Evolutionary conservation across 2,329 filamentous ascomycete species (phyloP), one percentile per base, ranked within the genome.

Genomic region (Fusarium armeniacum): DNA sequence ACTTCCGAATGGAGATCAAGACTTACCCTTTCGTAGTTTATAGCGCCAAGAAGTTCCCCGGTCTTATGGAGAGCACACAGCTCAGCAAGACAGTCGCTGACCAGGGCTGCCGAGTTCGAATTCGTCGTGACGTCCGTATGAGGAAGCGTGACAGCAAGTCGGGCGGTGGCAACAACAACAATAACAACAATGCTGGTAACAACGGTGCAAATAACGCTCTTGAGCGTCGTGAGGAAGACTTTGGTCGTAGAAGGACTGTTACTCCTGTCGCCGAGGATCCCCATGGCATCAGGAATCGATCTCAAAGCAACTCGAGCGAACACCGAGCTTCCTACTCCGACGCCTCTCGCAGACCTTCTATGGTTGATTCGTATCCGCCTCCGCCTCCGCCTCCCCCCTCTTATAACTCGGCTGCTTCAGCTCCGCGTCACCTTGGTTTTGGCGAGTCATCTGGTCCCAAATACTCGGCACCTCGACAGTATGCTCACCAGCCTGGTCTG

Each of bases 31-130:
- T 99, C 79, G 90, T 89, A 50, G 96, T 98, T 43, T 98, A 87
- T 83, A 98, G 94, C 74, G 96, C 96, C 53, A 99, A 98, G 89
- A 98, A 98, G 83, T 99, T 99, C 82, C 96, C 96, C 18, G 96
- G 95, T 20, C 84, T 98, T 62, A 91, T 92, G 45, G 93, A 96
- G 79, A 98, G 94, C 82, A 99, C 96, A 0, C 84, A 87, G 15
- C 84, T 98, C 51, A 98, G 94, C 81, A 91, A 94, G 67, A 91
- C 93, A 36, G 94, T 99, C 44, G 94, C 95, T 20, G 95, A 99
- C 80, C 96, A 99, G 81, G 96, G 96, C 62, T 98, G 96, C 80
- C 93, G 95, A 72, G 96, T 99, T 30, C 91, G 96, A 46, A 99
- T 99, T 75, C 89, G 96, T 59, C 92, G 96, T 69, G 96, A 98